Conservation (phyloP, 1,139 yeast species). For the Petasospora fabianii region DNA sequence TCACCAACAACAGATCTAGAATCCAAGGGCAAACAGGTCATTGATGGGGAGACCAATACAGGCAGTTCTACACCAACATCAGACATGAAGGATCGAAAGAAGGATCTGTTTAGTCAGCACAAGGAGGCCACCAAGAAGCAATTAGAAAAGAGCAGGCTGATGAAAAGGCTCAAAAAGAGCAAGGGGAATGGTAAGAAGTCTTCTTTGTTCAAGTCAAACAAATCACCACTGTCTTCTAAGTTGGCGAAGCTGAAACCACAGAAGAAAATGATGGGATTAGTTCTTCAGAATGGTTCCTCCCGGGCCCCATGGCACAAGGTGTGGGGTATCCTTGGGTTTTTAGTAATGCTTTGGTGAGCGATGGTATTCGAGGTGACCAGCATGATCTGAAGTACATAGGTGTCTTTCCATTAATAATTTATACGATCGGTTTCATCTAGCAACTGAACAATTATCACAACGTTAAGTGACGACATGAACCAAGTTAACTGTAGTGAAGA, state of each 20-base stretch:
- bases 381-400: no score
- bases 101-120: not conserved
- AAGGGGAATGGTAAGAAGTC: not conserved
- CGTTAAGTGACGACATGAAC: no score
- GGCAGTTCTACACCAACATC: not conserved
- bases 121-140: conserved; percentile 1
- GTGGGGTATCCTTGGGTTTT: no score
- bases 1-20: not conserved
- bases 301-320: no score
- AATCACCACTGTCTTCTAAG: no score
- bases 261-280: not conserved
- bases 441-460: no score
- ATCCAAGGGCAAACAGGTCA: conserved; percentile 4
- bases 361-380: no score
- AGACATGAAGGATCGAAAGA: not conserved
- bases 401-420: no score
- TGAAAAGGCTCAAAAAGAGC: not conserved
- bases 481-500: no score
- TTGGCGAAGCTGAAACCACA: not conserved
- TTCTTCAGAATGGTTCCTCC: no score
- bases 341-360: no score
- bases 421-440: no score
- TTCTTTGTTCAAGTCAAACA: not conserved
- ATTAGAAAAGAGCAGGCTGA: not conserved
- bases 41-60: not conserved